These are phyloP conservation scores for Botryosphaeria dothidea DNA, from an alignment of 2,329 filamentous ascomycete genomes.

Conservation along the genomic window DNA sequence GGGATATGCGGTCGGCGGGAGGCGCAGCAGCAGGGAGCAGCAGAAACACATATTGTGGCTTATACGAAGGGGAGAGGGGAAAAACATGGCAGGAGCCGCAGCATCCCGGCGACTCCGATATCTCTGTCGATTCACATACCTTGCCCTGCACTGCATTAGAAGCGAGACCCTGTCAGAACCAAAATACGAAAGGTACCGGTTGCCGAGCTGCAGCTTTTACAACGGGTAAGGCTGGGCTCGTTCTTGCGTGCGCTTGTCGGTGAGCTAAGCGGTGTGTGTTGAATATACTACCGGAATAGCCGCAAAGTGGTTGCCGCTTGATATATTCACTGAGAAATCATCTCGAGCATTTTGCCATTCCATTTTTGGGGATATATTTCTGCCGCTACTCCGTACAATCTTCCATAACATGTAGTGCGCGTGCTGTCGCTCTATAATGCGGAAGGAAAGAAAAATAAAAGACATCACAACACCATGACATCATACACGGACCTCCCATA, in stretches of 20 bases:
- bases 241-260: background rate
- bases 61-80: background rate
- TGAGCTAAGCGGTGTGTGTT: conserved; percentile 13
- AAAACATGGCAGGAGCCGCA: background rate
- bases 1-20: background rate
- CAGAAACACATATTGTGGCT: background rate
- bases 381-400: background rate
- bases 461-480: conserved; percentile 16
- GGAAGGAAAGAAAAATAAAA: background rate
- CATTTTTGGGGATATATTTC: background rate
- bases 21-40: background rate
- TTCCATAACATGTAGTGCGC: background rate
- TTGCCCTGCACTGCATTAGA: background rate
- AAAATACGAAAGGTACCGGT: background rate
- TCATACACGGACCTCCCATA: conserved; percentile 5
- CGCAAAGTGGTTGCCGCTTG: conserved; percentile 1
- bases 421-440: background rate
- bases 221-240: background rate
- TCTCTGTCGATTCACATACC: background rate
- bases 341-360: background rate
- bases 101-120: background rate
- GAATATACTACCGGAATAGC: background rate
- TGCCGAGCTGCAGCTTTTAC: background rate
- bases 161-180: background rate
- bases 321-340: background rate